Base-by-base conservation (phyloP, 106 monocot genomes). In the Dendrobium officinale region DNA sequence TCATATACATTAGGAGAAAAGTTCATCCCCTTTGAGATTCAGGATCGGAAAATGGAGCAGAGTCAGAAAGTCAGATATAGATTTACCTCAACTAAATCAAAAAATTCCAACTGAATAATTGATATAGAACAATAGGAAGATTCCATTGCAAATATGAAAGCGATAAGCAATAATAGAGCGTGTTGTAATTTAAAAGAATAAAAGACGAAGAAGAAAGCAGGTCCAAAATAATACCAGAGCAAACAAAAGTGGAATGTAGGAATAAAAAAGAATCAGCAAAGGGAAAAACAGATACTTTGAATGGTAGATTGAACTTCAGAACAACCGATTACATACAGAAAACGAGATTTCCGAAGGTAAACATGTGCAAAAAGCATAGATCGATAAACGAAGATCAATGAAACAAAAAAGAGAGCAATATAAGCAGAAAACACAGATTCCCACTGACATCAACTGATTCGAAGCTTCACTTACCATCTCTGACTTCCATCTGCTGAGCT, bases 401-500 rank as follows among this genome's bases (percentile, higher is more conserved):
- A 70, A 37, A 70, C 67, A 29, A 67, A 6, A 6, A 27, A 67
- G 7, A 67, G 67, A 27, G 15, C 70, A 5, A 70, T 37, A 16
- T 37, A 70, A 33, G 31, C 15, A 70, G 37, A 29, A 22, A 51
- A 66, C 64, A 24, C 64, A 1, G n/a, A 66, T 66, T 24, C 64
- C 64, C 64, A 24, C 5, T 4, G 15, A 37, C 29, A 70, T 70
- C 33, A 70, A 15, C 2, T 19, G 61, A 67, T 74, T 74, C 74
- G 7, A 43, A 74, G 74, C n/a, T 76, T 18, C 24, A 26, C 77
- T 72, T 80, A 66, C 90, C 87, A 80, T 95, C 90, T 77, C 88
- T 91, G 77, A 86, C 42, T 54, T 90, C 90, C 87, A 83, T 79
- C 19, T 81, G 90, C 2, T 70, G 87, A 31, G 90, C 90, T 0